Base-by-base conservation (phyloP, 139 green algal genomes). In the Coelastrella sp. region DNA sequence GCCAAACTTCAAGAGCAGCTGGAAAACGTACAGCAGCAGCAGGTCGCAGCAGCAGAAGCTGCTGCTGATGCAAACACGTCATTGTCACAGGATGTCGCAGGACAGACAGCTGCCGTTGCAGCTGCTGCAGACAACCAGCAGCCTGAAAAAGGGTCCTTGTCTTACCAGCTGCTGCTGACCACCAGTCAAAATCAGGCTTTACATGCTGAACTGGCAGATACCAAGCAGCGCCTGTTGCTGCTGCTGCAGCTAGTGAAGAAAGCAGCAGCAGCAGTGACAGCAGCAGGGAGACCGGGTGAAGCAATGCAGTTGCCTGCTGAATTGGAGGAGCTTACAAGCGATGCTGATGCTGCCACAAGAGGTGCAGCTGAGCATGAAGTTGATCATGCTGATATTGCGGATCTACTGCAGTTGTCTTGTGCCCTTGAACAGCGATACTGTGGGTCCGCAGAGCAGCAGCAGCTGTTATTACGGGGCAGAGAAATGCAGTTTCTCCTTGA, bases 401-500 rank as follows among this genome's bases (percentile, higher is more conserved):
- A 2, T 7, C 32, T 81, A 50, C 30, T 81, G 73, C 73, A 68
- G 73, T 23, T 81, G 9, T 48, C 25, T 19, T 66, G 19, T 11
- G 73, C 48, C 27, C 50, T 81, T 23, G 48, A 81, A 50, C 17
- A 30, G 5, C 73, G 73, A 2, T 81, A 81, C 48, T 50, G 73
- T 50, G 32, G 73, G 48, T 35, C 32, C 23, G 48, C 27, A 34
- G 27, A 45, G 45, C 73, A 50, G 30, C 73, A 81, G 73, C 73
- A 67, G 48, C 73, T 81, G 73, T 17, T 48, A 21, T 41, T 81
- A 41, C 48, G 73, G 25, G 73, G 73, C 32, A 66, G 48, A 21
- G 73, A 81, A 57, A 68, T 81, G 73, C 73, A 81, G 50, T 60
- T 51, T 2, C 50, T 81, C 48, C 48, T 81, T 48, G 27, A 81